Evolutionary conservation across 768 basidiomycete species (phyloP).

Genomic region (Mycena alexandri): DNA sequence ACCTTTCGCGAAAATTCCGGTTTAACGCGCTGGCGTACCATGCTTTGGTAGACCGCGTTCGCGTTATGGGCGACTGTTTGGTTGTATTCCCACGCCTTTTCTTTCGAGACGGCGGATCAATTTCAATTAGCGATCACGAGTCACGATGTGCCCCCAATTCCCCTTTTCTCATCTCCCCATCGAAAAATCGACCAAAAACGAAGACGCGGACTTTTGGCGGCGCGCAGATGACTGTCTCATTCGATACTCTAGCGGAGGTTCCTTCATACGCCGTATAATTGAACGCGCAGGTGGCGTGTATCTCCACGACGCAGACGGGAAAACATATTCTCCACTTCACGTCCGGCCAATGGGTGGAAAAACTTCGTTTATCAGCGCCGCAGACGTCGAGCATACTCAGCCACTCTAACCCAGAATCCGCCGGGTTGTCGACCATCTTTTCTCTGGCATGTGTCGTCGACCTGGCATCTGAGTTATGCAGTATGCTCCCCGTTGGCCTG

Average conservation of each 20-base stretch:
- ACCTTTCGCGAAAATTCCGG: too few species aligned
- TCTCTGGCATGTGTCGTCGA: slow-evolving; percentile 40
- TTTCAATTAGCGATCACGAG: too few species aligned
- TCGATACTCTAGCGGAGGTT: slow-evolving; percentile 35
- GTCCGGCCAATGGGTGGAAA: slow-evolving; percentile 31
- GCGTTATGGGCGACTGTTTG: too few species aligned
- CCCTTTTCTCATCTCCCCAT: slow-evolving; percentile 11
- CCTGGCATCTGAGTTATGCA: slow-evolving; percentile 30
- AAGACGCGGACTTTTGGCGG: slow-evolving; percentile 34
- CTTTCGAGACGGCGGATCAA: too few species aligned
- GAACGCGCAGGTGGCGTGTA: slow-evolving; percentile 37
- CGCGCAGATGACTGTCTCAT: slow-evolving; percentile 37
- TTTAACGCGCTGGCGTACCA: too few species aligned
- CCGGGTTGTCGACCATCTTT: slow-evolving; percentile 38
- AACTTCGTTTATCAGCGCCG: background rate
- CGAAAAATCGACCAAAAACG: slow-evolving; percentile 19
- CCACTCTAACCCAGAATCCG: slow-evolving; percentile 36
- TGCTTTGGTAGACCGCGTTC: too few species aligned
- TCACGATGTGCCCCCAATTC: too few species aligned
- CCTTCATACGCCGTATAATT: slow-evolving; percentile 38
- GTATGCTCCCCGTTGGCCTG: slow-evolving; percentile 38
- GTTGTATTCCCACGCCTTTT: too few species aligned
- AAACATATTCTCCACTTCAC: slow-evolving; percentile 39
- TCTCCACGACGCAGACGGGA: slow-evolving; percentile 38
- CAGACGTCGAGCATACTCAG: slow-evolving; percentile 40